These are phyloP conservation scores for Colletotrichum tropicale DNA, from an alignment of 2,329 filamentous ascomycete genomes.

Conservation along the genomic window DNA sequence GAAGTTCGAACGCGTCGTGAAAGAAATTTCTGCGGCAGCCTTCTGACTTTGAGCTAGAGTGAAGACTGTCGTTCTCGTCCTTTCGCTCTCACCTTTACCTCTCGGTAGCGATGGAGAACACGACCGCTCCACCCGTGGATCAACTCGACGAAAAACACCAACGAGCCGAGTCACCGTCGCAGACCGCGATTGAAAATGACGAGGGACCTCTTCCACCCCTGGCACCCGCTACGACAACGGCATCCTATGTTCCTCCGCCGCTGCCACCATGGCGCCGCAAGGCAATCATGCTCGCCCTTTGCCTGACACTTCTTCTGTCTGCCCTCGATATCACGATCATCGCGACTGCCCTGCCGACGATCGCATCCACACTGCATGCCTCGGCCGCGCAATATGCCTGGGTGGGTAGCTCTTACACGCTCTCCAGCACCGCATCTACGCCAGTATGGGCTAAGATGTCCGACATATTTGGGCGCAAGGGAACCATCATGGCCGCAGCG, in stretches of 20 bases:
- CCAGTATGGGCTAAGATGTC: slow-evolving; percentile 68
- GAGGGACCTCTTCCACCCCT: neutral
- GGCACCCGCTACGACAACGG: neutral
- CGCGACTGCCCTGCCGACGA: slow-evolving; percentile 30
- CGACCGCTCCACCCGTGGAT: neutral
- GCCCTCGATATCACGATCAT: slow-evolving; percentile 31
- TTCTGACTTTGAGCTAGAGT: fast-evolving
- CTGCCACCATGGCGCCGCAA: neutral
- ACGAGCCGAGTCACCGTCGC: neutral
- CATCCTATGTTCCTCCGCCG: neutral
- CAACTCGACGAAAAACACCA: neutral
- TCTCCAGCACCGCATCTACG: slow-evolving; percentile 59
- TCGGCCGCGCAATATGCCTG: slow-evolving; percentile 29
- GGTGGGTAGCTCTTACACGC: slow-evolving; percentile 29
- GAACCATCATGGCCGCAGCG: slow-evolving; percentile 36
- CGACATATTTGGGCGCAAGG: slow-evolving; percentile 47
- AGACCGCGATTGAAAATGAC: neutral
- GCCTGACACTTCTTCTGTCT: slow-evolving; percentile 27
- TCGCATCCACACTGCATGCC: slow-evolving; percentile 23
- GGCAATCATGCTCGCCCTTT: slow-evolving; percentile 21
- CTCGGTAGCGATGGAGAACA: neutral
- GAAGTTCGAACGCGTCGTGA: neutral
- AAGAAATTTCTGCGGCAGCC: fast-evolving
- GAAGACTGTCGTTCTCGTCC: fast-evolving
- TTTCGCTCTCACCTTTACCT: neutral